phyloP scores from a whole-genome alignment of 2,329 filamentous ascomycete genomes.

The Pyrenophora graminea region DNA sequence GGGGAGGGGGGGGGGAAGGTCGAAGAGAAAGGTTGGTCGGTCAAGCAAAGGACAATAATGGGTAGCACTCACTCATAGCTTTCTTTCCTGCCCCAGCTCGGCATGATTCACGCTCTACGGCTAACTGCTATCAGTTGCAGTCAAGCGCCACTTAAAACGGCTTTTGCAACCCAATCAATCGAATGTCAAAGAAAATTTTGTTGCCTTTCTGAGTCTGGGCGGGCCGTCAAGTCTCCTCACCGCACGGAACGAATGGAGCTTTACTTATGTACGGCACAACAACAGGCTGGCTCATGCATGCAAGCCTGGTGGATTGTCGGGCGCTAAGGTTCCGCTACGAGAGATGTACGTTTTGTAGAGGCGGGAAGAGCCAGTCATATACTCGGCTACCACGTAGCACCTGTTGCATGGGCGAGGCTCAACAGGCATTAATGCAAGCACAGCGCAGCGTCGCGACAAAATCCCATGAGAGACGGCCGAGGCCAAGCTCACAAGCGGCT shows the following conservation, averaged over 20 bases:
- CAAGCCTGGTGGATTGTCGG: constrained; percentile 13
- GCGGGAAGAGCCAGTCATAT: constrained; percentile 16
- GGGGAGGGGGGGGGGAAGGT: constrained; percentile 9
- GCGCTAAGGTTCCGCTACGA: constrained; percentile 13
- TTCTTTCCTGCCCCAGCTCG: constrained; percentile 46
- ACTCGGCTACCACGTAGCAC: constrained; percentile 7
- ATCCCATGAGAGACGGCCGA: constrained; percentile 4
- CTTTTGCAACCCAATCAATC: constrained; percentile 13
- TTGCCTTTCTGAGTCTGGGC: constrained; percentile 19
- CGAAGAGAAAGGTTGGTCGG: constrained; percentile 17
- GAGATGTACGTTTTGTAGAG: constrained; percentile 5
- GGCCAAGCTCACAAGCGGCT: constrained; percentile 9
- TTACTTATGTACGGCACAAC: constrained; percentile 18
- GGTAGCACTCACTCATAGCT: constrained; percentile 47
- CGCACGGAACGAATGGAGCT: constrained; percentile 19
- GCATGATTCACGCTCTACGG: constrained; percentile 36
- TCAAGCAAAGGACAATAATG: constrained; percentile 4
- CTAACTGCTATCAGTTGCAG: constrained; percentile 26
- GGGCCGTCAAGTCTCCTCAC: constrained; percentile 16
- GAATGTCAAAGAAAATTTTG: constrained; percentile 9
- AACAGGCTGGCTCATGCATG: constrained; percentile 15
- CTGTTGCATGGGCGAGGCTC: constrained; percentile 3
- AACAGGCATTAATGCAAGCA: constrained; percentile 16
- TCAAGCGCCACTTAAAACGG: constrained; percentile 13
- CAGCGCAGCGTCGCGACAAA: constrained; percentile 7